These are phyloP conservation scores for Bromus sterilis DNA, from an alignment of 176 grass and related monocot genomes.

Conservation along the genomic window DNA sequence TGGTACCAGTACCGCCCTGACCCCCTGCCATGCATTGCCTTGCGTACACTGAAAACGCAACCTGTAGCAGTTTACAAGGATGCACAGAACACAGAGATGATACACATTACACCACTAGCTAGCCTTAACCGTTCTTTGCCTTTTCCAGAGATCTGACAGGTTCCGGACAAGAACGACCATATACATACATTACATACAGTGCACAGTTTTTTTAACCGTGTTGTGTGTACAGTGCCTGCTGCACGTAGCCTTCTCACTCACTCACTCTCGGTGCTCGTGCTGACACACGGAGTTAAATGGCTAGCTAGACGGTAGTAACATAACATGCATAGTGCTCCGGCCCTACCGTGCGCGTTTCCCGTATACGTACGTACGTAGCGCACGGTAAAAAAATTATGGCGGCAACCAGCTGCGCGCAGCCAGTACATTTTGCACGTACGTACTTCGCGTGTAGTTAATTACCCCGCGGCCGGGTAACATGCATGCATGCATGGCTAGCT, in stretches of 20 bases:
- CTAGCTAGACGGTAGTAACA: background rate
- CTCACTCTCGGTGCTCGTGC: background rate
- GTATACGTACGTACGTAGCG: background rate
- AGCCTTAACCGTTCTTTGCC: background rate
- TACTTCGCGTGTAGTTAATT: background rate
- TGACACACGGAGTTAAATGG: too few species aligned
- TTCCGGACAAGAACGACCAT: background rate
- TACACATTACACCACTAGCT: too few species aligned
- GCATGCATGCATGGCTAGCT: background rate
- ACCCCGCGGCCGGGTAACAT: background rate
- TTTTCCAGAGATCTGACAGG: conserved; percentile 12
- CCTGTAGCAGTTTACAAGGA: background rate
- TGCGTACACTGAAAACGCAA: background rate
- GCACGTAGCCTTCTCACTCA: background rate
- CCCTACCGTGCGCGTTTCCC: background rate
- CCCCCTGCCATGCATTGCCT: background rate
- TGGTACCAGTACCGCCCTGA: background rate
- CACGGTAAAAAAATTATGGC: background rate
- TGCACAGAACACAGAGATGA: background rate
- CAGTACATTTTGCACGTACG: background rate
- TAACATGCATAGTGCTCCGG: too few species aligned
- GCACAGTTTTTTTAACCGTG: conserved; percentile 16
- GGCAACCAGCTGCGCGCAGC: background rate
- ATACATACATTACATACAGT: too few species aligned
- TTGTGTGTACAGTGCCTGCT: background rate